phyloP scores from a whole-genome alignment of 768 basidiomycete species.

The Tylopilus sp. region DNA sequence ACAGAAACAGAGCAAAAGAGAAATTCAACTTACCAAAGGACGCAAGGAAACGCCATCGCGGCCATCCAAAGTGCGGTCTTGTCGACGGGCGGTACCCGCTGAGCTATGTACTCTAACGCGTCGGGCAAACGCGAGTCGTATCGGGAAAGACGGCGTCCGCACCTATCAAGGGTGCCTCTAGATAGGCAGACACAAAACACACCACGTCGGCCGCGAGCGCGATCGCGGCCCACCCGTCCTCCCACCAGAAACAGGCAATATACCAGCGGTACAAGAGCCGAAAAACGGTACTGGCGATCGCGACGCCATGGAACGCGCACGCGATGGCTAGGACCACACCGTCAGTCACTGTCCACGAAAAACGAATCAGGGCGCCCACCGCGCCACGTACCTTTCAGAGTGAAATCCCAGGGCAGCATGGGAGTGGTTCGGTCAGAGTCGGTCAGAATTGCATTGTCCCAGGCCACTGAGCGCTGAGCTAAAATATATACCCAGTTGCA shows the following conservation, averaged over 20 bases:
- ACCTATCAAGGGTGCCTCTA: conserved; percentile 6
- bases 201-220: conserved; percentile 19
- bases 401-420: conserved; percentile 6
- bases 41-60: conserved; percentile 11
- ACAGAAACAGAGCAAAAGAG: neutral
- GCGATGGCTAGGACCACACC: conserved; percentile 23
- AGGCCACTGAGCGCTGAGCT: neutral
- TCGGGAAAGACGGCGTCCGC: neutral
- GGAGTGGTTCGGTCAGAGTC: neutral
- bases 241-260: conserved; percentile 28
- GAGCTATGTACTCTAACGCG: neutral
- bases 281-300: conserved; percentile 24
- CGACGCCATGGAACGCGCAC: conserved; percentile 14
- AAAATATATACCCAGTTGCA: too few relatives aligned
- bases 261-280: conserved; percentile 21
- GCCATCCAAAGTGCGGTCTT: conserved; percentile 9
- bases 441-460: neutral
- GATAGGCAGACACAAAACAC: conserved; percentile 8
- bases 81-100: neutral
- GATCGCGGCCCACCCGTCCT: conserved; percentile 24
- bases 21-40: conserved; percentile 16
- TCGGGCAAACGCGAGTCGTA: neutral
- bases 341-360: neutral
- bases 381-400: conserved; percentile 14
- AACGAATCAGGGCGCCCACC: too few relatives aligned